Evolutionary conservation across 2,329 filamentous ascomycete genomes (phyloP).

Genomic region (Lecanicillium sp.): DNA sequence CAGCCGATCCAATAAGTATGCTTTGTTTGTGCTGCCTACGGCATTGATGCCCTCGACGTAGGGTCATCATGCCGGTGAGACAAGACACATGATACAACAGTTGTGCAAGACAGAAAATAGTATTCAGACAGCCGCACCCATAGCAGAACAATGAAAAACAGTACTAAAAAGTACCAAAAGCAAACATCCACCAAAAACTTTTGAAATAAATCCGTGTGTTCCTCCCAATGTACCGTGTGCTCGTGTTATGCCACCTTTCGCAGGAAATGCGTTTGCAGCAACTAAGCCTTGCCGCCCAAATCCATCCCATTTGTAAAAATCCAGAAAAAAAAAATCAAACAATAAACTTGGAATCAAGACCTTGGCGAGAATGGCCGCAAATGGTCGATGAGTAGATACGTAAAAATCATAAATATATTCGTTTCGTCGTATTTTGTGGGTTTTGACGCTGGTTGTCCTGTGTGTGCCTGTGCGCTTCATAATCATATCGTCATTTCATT

Average conservation of each 20-base stretch:
- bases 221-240: too few relatives aligned
- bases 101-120: too few relatives aligned
- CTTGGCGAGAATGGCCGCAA: conserved; percentile 4
- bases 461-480: not conserved
- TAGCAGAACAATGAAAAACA: not conserved
- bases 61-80: too few relatives aligned
- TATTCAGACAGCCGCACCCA: conserved; percentile 2
- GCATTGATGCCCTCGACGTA: too few relatives aligned
- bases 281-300: too few relatives aligned
- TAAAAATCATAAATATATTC: conserved; percentile 8
- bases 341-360: conserved; percentile 3
- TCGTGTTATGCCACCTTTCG: too few relatives aligned
- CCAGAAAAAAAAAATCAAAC: conserved; percentile 5
- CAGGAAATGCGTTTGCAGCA: too few relatives aligned
- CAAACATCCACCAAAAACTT: conserved; percentile 3
- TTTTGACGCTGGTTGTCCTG: too few relatives aligned
- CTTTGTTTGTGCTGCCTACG: too few relatives aligned
- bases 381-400: conserved; percentile 2
- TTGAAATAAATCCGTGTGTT: not conserved
- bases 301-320: not conserved
- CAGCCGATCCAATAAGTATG: too few relatives aligned
- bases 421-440: conserved; percentile 1
- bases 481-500: conserved; percentile 10
- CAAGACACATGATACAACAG: too few relatives aligned
- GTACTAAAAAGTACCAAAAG: not conserved